phyloP scores from a whole-genome alignment of 2,329 filamentous ascomycete genomes.

The Xylaria sp. region DNA sequence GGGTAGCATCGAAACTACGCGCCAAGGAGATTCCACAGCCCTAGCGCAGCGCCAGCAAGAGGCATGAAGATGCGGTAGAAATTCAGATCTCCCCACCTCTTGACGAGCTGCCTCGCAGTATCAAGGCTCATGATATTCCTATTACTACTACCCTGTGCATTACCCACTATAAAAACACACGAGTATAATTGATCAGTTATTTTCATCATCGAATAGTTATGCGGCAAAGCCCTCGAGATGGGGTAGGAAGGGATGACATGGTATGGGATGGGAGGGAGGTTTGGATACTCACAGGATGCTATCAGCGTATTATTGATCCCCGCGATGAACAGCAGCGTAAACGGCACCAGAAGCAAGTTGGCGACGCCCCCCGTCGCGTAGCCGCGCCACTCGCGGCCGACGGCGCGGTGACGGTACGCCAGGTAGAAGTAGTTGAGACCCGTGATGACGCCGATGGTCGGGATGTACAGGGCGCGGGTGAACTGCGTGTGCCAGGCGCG shows the following conservation, averaged over 20 bases:
- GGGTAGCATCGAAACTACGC: conserved; percentile 17
- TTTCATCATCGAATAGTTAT: no score
- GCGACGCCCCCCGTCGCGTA: conserved; percentile 41
- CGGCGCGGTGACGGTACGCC: conserved; percentile 34
- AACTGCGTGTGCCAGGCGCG: conserved; percentile 44
- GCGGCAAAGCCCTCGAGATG: no score
- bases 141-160: conserved; percentile 17
- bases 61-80: conserved; percentile 41
- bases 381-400: conserved; percentile 43
- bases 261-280: neutral
- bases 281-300: conserved; percentile 26
- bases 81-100: conserved; percentile 41
- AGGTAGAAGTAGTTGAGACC: conserved; percentile 44
- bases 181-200: neutral
- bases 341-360: conserved; percentile 42
- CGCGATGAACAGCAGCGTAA: conserved; percentile 41
- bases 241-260: no score
- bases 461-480: conserved; percentile 40
- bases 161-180: no score
- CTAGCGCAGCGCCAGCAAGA: conserved; percentile 39
- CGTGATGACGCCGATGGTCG: conserved; percentile 36
- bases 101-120: conserved; percentile 36
- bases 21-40: conserved; percentile 43
- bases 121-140: conserved; percentile 34
- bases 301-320: conserved; percentile 40